Conservation (phyloP, 2,329 filamentous ascomycete species). For the Ascochyta rabiei region DNA sequence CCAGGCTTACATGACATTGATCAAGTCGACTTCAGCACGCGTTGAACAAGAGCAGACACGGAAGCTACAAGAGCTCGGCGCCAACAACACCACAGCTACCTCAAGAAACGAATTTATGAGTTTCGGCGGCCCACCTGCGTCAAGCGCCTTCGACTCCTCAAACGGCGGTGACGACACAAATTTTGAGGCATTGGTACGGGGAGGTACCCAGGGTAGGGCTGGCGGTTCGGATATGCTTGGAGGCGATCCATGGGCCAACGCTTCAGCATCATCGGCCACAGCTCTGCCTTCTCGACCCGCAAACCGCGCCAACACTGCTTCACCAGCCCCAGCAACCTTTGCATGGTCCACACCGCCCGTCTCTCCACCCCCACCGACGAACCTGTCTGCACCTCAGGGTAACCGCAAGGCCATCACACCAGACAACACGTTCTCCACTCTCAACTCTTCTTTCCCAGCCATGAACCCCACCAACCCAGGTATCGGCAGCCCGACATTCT, state of each 20-base stretch:
- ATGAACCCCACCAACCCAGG: slow-evolving; percentile 44
- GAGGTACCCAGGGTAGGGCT: slow-evolving; percentile 58
- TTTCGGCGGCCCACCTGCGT: slow-evolving; percentile 60
- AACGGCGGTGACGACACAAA: slow-evolving; percentile 70
- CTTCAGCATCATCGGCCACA: slow-evolving; percentile 34
- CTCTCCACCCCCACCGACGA: slow-evolving; percentile 40
- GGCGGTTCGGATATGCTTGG: slow-evolving; percentile 49
- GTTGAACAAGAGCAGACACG: slow-evolving; percentile 89
- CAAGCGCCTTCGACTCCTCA: slow-evolving; percentile 64
- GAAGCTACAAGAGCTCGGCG: slow-evolving; percentile 84
- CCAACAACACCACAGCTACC: slow-evolving; percentile 60
- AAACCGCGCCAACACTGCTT: slow-evolving; percentile 35
- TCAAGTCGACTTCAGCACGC: slow-evolving; percentile 76
- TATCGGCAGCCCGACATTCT: slow-evolving; percentile 42
- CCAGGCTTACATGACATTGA: slow-evolving; percentile 85
- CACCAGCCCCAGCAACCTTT: slow-evolving; percentile 51
- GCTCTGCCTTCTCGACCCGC: slow-evolving; percentile 38
- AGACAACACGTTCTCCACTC: slow-evolving; percentile 54
- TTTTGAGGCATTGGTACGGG: slow-evolving; percentile 90
- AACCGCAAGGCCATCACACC: slow-evolving; percentile 58
- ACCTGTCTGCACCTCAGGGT: slow-evolving; percentile 30
- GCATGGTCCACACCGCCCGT: slow-evolving; percentile 53
- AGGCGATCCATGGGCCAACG: slow-evolving; percentile 52
- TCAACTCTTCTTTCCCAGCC: slow-evolving; percentile 46
- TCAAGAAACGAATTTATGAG: slow-evolving; percentile 71